phyloP scores from a whole-genome alignment of 805 yeast species.

The Yamadazyma nakazawae region DNA sequence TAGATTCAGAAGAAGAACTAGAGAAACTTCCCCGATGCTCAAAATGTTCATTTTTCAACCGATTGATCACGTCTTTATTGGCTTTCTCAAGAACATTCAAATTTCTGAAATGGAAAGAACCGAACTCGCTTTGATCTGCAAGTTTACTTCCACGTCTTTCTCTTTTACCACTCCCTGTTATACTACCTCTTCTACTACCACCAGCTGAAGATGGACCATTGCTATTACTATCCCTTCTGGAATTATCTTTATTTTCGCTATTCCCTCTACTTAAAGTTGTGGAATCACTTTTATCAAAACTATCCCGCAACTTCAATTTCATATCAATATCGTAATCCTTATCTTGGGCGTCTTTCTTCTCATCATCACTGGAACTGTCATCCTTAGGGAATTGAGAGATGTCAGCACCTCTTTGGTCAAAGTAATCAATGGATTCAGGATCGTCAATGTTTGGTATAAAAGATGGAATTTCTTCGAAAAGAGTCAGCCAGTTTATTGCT shows the following conservation, averaged over 20 bases:
- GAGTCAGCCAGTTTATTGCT: constrained; percentile 67
- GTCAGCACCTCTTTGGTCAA: constrained; percentile 86
- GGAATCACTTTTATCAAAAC: neutral
- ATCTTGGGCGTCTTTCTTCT: constrained; percentile 13
- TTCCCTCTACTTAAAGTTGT: constrained; percentile 1
- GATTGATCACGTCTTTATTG: constrained; percentile 85
- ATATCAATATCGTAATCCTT: neutral
- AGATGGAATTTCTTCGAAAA: constrained; percentile 70
- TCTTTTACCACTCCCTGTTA: constrained; percentile 29
- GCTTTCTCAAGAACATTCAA: constrained; percentile 88
- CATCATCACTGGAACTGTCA: constrained; percentile 33
- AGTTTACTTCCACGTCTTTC: constrained; percentile 73
- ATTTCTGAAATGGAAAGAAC: constrained; percentile 87
- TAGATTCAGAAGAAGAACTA: constrained; percentile 46
- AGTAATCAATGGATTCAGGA: constrained; percentile 88
- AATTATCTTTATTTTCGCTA: constrained; percentile 2
- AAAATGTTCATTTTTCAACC: constrained; percentile 79
- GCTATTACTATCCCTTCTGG: constrained; percentile 14
- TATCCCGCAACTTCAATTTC: constrained; percentile 2
- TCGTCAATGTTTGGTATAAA: constrained; percentile 77
- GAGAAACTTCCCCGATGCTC: constrained; percentile 54
- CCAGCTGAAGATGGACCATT: constrained; percentile 15
- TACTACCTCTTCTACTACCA: constrained; percentile 14
- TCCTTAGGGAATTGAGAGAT: constrained; percentile 57
- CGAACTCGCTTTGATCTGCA: constrained; percentile 78